Evolutionary conservation across 768 basidiomycete species (phyloP).

Genomic region (Mycena albidolilacea): DNA sequence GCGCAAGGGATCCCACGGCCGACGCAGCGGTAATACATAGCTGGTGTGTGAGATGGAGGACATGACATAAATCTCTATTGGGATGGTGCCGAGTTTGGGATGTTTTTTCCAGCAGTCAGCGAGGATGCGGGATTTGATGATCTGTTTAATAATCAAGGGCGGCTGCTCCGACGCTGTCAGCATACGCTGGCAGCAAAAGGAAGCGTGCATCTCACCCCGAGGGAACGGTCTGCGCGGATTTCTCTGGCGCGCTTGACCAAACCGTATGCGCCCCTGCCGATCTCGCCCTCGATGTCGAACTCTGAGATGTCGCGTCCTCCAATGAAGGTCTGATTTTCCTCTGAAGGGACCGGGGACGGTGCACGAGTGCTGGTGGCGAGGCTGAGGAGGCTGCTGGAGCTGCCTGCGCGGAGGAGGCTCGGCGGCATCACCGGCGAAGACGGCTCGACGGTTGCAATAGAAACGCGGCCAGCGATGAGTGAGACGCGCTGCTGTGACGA

Average conservation of each 20-base stretch:
- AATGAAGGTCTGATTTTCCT: conserved; percentile 61
- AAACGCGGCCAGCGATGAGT: conserved; percentile 85
- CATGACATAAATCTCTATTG: conserved; percentile 98
- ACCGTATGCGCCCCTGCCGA: conserved; percentile 96
- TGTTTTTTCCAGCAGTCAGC: conserved; percentile 99
- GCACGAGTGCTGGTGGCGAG: conserved; percentile 72
- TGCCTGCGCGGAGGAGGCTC: conserved; percentile 75
- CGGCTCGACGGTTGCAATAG: conserved; percentile 82
- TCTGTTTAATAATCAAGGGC: conserved; percentile 95
- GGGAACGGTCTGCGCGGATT: conserved; percentile 77
- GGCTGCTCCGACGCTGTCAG: conserved; percentile 66
- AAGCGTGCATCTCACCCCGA: conserved; percentile 78
- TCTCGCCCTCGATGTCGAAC: conserved; percentile 88
- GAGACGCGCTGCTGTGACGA: conserved; percentile 91
- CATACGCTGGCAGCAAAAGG: conserved; percentile 33
- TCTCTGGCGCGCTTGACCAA: conserved; percentile 93
- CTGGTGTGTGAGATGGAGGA: conserved; percentile 87
- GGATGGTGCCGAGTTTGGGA: conserved; percentile 93
- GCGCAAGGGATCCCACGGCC: conserved; percentile 84
- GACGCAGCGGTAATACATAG: conserved; percentile 82
- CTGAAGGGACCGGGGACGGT: conserved; percentile 67
- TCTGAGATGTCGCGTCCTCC: conserved; percentile 86
- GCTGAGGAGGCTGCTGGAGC: conserved; percentile 75
- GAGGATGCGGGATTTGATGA: conserved; percentile 98
- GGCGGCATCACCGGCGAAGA: conserved; percentile 75